Percentiles rank a stretch among this genome's conserved stretches.
Evolutionary conservation across 2,329 filamentous ascomycete genomes (phyloP).

Genomic region (Laburnicola sp.): DNA sequence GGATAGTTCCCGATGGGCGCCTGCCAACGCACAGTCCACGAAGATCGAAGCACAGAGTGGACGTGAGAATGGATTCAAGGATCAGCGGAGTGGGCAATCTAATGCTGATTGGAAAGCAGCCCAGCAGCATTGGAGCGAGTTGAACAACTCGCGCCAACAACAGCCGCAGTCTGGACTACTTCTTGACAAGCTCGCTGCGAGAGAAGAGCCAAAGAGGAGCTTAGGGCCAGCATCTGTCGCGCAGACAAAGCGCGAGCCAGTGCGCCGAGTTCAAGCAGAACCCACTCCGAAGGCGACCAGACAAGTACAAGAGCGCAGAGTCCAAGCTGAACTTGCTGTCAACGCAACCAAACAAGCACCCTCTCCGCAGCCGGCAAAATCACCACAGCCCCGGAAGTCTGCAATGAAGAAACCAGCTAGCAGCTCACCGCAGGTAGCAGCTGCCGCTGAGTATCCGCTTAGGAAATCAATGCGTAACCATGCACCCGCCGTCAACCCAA

Average conservation of each 20-base stretch:
- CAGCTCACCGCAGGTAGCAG: conserved; percentile 24
- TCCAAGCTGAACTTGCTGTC: neutral
- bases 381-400: conserved; percentile 43
- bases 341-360: neutral
- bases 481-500: conserved; percentile 4
- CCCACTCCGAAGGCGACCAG: neutral
- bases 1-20: conserved; percentile 31
- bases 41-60: neutral
- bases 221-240: conserved; percentile 11
- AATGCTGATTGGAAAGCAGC: conserved; percentile 67
- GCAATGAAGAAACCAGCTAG: conserved; percentile 47
- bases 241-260: neutral
- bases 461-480: conserved; percentile 40
- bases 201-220: conserved; percentile 11
- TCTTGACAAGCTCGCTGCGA: conserved; percentile 38
- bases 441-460: conserved; percentile 33
- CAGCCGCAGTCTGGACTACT: conserved; percentile 61
- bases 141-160: conserved; percentile 65
- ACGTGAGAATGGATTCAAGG: conserved; percentile 13
- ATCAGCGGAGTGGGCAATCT: conserved; percentile 12
- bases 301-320: neutral
- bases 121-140: conserved; percentile 69
- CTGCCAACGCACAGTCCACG: conserved; percentile 9
- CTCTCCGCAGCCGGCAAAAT: conserved; percentile 17
- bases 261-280: neutral